Evolutionary conservation across 1,284 basidiomycete genomes (phyloP).

Genomic region (Trametes sp.): DNA sequence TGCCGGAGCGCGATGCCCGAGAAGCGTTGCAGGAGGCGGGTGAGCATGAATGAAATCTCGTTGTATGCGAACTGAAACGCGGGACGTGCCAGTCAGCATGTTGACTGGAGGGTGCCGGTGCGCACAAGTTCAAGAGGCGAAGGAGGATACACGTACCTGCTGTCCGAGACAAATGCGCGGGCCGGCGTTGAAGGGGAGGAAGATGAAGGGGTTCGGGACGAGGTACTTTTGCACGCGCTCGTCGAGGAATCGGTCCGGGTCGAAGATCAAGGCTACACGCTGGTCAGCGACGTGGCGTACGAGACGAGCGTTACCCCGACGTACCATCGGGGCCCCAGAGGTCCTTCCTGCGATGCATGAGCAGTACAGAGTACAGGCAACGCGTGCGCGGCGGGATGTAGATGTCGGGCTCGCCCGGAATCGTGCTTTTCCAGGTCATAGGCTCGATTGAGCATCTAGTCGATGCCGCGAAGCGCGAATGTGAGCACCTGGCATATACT

Average conservation of each 20-base stretch:
- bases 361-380: slow-evolving; percentile 57
- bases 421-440: slow-evolving; percentile 53
- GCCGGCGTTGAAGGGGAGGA: slow-evolving; percentile 58
- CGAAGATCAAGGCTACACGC: slow-evolving; percentile 43
- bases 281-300: background rate
- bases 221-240: slow-evolving; percentile 46
- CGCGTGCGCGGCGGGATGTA: slow-evolving; percentile 60
- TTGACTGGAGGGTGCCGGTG: too few relatives aligned
- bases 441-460: slow-evolving; percentile 46
- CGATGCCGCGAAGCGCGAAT: background rate
- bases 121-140: too few relatives aligned
- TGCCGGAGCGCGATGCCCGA: slow-evolving; percentile 50
- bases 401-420: slow-evolving; percentile 53
- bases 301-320: background rate
- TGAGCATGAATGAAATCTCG: slow-evolving; percentile 71
- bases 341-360: slow-evolving; percentile 69
- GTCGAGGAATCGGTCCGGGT: slow-evolving; percentile 55
- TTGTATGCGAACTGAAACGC: slow-evolving; percentile 67
- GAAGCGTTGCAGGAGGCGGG: slow-evolving; percentile 70
- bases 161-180: slow-evolving; percentile 58
- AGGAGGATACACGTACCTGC: slow-evolving; percentile 41
- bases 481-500: background rate
- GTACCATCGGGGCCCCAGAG: slow-evolving; percentile 73
- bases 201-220: slow-evolving; percentile 53
- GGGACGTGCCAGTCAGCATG: too few relatives aligned